phyloP scores from a whole-genome alignment of 1,284 basidiomycete species.

The Tylopilus sp. region DNA sequence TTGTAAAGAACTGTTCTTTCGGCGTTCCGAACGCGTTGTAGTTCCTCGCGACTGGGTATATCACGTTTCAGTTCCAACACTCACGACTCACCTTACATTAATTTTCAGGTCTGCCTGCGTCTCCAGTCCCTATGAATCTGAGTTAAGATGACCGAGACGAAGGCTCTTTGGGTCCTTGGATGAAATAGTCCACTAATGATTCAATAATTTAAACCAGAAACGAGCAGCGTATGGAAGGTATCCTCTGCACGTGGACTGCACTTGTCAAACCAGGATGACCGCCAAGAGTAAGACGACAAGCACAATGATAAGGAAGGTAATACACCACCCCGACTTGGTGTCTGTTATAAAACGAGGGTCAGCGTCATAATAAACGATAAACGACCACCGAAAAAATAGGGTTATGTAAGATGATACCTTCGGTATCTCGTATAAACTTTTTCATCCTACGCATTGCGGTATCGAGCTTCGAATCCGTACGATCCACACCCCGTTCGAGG shows the following conservation, averaged over 20 bases:
- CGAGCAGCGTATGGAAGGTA: constrained; percentile 12
- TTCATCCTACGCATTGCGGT: constrained; percentile 80
- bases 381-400: not conserved
- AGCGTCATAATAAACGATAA: not conserved
- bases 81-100: not conserved
- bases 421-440: constrained; percentile 85
- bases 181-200: constrained; percentile 10
- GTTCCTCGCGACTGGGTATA: not conserved
- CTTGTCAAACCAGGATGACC: constrained; percentile 58
- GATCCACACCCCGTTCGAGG: constrained; percentile 80
- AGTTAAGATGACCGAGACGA: not conserved
- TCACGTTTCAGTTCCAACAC: constrained; percentile 6
- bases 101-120: not conserved
- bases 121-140: not conserved
- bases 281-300: constrained; percentile 61
- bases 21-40: not conserved
- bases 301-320: constrained; percentile 64
- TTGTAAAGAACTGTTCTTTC: constrained; percentile 1
- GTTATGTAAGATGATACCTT: constrained; percentile 61
- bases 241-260: constrained; percentile 10
- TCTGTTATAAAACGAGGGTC: constrained; percentile 49
- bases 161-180: not conserved
- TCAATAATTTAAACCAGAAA: constrained; percentile 32
- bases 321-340: constrained; percentile 80
- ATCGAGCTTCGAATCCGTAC: constrained; percentile 75